Evolutionary conservation across 352 stramenopile genomes (phyloP).

Genomic region (Phytopythium boreale): DNA sequence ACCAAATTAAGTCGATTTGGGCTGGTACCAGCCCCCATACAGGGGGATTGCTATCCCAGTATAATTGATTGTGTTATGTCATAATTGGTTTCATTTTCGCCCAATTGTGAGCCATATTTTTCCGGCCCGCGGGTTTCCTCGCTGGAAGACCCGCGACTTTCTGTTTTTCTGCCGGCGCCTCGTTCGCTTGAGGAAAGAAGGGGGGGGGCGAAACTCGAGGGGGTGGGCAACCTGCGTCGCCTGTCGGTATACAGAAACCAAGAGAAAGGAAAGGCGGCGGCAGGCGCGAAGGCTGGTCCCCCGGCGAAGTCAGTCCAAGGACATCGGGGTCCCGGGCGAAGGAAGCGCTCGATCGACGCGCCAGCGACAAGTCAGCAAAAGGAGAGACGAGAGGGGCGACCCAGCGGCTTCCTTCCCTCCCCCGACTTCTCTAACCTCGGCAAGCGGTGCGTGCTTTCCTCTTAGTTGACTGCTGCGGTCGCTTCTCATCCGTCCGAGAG

Average conservation of each 20-base stretch:
- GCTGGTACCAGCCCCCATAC: too few species aligned
- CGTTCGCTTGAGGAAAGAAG: not conserved
- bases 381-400: too few species aligned
- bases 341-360: not conserved
- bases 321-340: not conserved
- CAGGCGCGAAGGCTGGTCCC: not conserved
- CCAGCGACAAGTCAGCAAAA: too few species aligned
- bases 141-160: too few species aligned
- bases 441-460: not conserved
- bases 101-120: too few species aligned
- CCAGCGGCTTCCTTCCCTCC: not conserved
- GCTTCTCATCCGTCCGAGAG: too few species aligned
- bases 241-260: not conserved
- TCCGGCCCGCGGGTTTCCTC: too few species aligned
- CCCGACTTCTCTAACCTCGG: not conserved
- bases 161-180: not conserved
- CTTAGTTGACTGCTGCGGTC: too few species aligned
- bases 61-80: too few species aligned
- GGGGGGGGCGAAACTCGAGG: not conserved
- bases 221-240: not conserved
- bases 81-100: too few species aligned
- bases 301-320: not conserved
- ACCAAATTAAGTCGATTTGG: too few species aligned
- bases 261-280: not conserved
- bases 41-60: too few species aligned